A percentile compares a stretch with the other conserved stretches of the same genome.
Evolutionary conservation across 2,329 filamentous ascomycete species (phyloP).

Genomic region (Ophiostoma tasmaniense): DNA sequence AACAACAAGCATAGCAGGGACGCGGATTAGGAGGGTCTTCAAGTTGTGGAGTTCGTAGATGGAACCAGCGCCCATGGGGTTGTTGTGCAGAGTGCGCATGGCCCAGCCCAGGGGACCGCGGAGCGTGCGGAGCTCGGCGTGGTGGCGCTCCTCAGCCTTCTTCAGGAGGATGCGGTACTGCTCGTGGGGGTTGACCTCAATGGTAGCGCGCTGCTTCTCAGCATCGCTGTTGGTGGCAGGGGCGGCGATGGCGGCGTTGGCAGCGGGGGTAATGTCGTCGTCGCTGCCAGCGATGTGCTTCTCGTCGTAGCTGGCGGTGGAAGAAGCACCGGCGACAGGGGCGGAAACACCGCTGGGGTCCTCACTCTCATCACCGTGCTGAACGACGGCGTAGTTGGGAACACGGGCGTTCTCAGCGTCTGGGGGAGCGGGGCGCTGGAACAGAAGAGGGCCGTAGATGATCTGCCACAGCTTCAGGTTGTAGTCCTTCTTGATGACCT

Average conservation of each 20-base stretch:
- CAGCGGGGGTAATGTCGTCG: conserved; percentile 14
- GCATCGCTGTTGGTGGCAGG: neutral
- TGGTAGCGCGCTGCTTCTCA: conserved; percentile 13
- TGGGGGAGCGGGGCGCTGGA: conserved; percentile 47
- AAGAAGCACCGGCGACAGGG: conserved; percentile 6
- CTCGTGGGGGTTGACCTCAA: conserved; percentile 31
- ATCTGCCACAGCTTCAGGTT: conserved; percentile 56
- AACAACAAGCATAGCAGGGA: conserved; percentile 58
- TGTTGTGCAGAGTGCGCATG: conserved; percentile 66
- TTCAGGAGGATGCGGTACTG: conserved; percentile 55
- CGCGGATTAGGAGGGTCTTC: conserved; percentile 50
- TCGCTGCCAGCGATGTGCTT: neutral
- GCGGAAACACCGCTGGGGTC: conserved; percentile 21
- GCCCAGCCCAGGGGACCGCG: conserved; percentile 71
- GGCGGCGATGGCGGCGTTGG: neutral
- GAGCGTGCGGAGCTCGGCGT: conserved; percentile 54
- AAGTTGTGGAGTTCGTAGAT: conserved; percentile 70
- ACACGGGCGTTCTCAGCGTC: conserved; percentile 49
- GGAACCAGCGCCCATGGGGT: conserved; percentile 62
- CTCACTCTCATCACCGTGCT: conserved; percentile 49
- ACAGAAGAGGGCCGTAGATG: conserved; percentile 54
- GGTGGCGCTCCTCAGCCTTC: conserved; percentile 49
- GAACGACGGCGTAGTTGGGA: conserved; percentile 70
- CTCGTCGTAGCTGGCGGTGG: conserved; percentile 14
- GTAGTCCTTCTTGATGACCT: conserved; percentile 60